Base-by-base conservation (phyloP, 2,329 filamentous ascomycete genomes). In the Pseudogymnoascus sp. region DNA sequence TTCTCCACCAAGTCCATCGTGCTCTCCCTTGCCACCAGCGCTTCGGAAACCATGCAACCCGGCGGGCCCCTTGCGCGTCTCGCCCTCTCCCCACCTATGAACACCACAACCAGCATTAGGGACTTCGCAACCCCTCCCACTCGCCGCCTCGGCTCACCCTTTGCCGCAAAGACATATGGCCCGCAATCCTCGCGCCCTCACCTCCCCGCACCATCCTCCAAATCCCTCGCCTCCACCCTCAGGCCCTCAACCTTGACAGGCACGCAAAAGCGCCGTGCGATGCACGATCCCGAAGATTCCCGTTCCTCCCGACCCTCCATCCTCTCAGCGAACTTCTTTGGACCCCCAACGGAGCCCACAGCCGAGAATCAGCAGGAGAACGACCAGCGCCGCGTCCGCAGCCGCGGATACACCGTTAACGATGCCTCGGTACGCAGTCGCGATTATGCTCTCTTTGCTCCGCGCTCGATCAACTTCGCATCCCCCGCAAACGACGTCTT, bases 1-100 rank as follows among this genome's bases (percentile, higher is more conserved):
- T 88, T 88, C 70, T 83, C 79, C 1, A 81, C 80, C 10, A 79
- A 81, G 42, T 85, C 87, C 66, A 86, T 89, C 79, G 79, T 81
- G 44, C 75, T 87, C 69, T 88, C 86, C 10, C 77, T 89, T 61
- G 78, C 80, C 1, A 75, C 87, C 31, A 86, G 83, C 74, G 88
- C 85, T 1, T 80, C 85, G 1, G 83, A 86, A 44, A 80, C 80
- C 1, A 88, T 89, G 86, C 82, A 87, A 67, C 82, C 80, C 0
- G 76, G 82, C 62, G 85, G 84, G 2, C 83, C 84, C 8, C 70
- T 89, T 62, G 84, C 85, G 2, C 82, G 83, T 67, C 77, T 88
- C 44, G 80, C 82, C n/a, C 75, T 75, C 62, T 81, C 80, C 2
- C 73, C 70, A 21, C 60, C 63, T 37, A n/a, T 65, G 2, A 66